These are phyloP conservation scores for Myxozyma melibiosi DNA, from an alignment of 805 yeast species.

Conservation along the genomic window DNA sequence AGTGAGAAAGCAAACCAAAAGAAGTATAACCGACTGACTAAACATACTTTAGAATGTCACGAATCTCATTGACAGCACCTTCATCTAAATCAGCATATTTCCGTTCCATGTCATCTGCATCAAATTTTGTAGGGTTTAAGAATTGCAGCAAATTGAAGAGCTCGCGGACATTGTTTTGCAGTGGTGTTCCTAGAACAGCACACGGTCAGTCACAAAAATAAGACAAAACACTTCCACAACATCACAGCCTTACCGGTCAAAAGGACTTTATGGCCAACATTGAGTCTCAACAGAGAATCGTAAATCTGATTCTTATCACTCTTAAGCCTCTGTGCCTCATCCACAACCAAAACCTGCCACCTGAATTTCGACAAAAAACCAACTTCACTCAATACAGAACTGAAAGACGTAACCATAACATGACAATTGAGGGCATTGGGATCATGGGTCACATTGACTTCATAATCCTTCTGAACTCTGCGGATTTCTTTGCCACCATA, in stretches of 20 bases:
- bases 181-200: constrained; percentile 73
- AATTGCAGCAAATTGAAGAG: constrained; percentile 85
- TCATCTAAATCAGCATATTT: constrained; percentile 87
- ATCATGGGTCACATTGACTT: constrained; percentile 15
- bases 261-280: constrained; percentile 66
- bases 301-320: constrained; percentile 45
- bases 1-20: too few relatives aligned
- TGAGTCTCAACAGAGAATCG: constrained; percentile 53
- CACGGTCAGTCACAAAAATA: neutral
- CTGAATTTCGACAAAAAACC: constrained; percentile 51
- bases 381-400: constrained; percentile 70
- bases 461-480: constrained; percentile 44
- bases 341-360: constrained; percentile 86
- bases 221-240: too few relatives aligned
- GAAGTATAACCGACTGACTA: constrained; percentile 13
- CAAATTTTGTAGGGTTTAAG: constrained; percentile 78
- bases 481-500: constrained; percentile 67
- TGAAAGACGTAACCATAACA: constrained; percentile 83
- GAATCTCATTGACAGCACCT: constrained; percentile 78
- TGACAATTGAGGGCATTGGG: constrained; percentile 41
- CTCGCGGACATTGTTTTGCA: constrained; percentile 87
- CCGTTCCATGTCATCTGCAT: constrained; percentile 80
- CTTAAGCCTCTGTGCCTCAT: constrained; percentile 92
- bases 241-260: constrained; percentile 61
- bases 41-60: constrained; percentile 53